phyloP scores from a whole-genome alignment of 2,329 filamentous ascomycete species.

The Coniosporium tulheliwenetii region DNA sequence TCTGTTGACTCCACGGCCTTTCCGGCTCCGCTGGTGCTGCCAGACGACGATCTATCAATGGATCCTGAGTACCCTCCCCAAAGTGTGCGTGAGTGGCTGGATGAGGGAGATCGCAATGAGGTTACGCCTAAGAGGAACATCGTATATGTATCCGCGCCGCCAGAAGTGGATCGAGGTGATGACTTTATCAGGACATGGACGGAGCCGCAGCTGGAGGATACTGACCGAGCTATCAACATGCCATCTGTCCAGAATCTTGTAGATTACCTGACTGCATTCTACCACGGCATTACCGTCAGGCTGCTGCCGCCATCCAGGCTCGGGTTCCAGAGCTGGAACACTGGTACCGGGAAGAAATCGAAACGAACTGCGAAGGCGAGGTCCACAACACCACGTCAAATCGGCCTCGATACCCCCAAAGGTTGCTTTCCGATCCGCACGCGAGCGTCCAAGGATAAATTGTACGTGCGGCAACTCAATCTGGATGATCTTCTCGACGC shows the following conservation, averaged over 20 bases:
- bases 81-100: conserved; percentile 35
- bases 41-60: conserved; percentile 40
- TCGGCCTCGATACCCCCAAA: conserved; percentile 19
- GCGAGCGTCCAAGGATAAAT: conserved; percentile 30
- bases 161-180: conserved; percentile 21
- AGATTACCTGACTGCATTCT: conserved; percentile 34
- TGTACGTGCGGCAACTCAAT: conserved; percentile 38
- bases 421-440: conserved; percentile 34
- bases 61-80: conserved; percentile 38
- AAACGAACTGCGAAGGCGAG: conserved; percentile 22
- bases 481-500: conserved; percentile 46
- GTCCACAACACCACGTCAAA: conserved; percentile 5
- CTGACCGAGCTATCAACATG: conserved; percentile 1
- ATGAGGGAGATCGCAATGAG: conserved; percentile 30
- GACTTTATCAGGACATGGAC: conserved; percentile 29
- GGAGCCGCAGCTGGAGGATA: conserved; percentile 8
- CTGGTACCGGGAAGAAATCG: conserved; percentile 3
- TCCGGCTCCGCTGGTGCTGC: conserved; percentile 43
- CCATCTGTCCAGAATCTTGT: conserved; percentile 17
- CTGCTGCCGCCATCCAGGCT: conserved; percentile 20
- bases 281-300: conserved; percentile 37
- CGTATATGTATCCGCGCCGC: conserved; percentile 38
- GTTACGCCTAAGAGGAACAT: conserved; percentile 29
- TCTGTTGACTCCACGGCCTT: conserved; percentile 21
- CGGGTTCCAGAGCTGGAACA: conserved; percentile 34